phyloP scores from a whole-genome alignment of 225 moss, liverwort and hornwort species.

The Asterella californica region DNA sequence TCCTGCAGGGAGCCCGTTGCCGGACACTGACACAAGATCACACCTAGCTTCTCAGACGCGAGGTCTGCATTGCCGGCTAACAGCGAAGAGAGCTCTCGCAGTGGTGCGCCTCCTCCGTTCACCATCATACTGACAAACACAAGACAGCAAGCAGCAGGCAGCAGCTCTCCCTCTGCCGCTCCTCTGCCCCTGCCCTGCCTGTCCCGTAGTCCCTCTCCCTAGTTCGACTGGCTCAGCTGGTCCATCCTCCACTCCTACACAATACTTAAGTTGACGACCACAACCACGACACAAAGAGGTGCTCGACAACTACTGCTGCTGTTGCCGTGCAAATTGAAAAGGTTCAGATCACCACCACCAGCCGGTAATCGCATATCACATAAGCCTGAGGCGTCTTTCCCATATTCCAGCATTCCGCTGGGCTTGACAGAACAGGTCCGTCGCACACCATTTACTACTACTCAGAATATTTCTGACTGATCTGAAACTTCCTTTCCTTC shows the following conservation, averaged over 20 bases:
- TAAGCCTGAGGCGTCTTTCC: not conserved
- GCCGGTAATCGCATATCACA: not conserved
- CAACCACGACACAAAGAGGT: not conserved
- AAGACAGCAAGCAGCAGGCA: conserved; percentile 10
- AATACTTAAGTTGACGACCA: not conserved
- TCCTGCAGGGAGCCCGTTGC: conserved; percentile 48
- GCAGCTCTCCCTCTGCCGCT: not conserved
- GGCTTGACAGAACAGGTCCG: not conserved
- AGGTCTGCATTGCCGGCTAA: conserved; percentile 53
- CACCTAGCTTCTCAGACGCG: conserved; percentile 47
- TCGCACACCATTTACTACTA: not conserved
- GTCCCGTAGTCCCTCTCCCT: not conserved
- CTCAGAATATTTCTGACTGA: not conserved
- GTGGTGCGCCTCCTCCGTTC: conserved; percentile 36
- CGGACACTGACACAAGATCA: conserved; percentile 64
- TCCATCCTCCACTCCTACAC: not conserved
- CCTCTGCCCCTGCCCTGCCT: conserved; percentile 9
- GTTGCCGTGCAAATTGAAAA: not conserved
- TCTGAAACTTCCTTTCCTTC: not conserved
- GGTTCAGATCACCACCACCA: not conserved
- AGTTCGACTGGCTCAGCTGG: not conserved
- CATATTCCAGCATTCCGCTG: not conserved
- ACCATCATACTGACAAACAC: conserved; percentile 1
- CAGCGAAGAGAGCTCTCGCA: conserved; percentile 58
- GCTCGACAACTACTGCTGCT: not conserved